Base-by-base conservation (phyloP, 768 basidiomycete genomes). In the Serendipita sp. region DNA sequence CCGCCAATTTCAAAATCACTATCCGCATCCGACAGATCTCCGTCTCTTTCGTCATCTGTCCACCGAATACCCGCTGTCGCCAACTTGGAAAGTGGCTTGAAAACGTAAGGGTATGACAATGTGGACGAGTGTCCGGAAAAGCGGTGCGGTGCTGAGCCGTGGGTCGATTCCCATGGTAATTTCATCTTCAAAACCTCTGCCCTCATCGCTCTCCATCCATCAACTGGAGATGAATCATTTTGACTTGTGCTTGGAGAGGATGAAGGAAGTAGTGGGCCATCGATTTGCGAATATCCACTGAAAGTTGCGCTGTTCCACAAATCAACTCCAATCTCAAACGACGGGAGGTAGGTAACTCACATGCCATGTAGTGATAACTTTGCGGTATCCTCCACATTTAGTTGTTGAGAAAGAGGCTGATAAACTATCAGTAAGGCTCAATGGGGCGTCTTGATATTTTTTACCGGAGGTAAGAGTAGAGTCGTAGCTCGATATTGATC, bases 131-230 rank as follows among this genome's bases (percentile, higher is more conserved):
- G 24, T 34, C 7, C 8, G 11, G 24, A 24, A 53, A 24, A 8
- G 24, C 8, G 8, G 7, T 7, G 11, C 5, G 5, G 7, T 41
- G 41, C 13, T 13, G 41, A 41, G 37, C 35, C 37, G 56, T n/a
- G 16, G 8, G 24, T 37, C 5, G 30, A 30, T 37, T 60, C 56
- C 56, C 56, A 60, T 37, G 56, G 56, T 4, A 60, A 30, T 38
- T 60, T 60, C 56, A 60, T 60, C 18, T 60, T 60, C 28, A 60
- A 10, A n/a, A 60, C 56, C 56, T 60, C 56, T 8, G 28, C 32
- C 8, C 56, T 10, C 28, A 60, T 4, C n/a, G 56, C 56, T n/a
- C 56, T 24, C 56, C 56, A 60, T 24, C 24, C 24, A 30, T 60
- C 56, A 32, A 60, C 4, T 30, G 56, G 48, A 51, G n/a, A 18